These are phyloP conservation scores for Kodamaea fungicola DNA, from an alignment of 1,139 yeast species.

Conservation along the genomic window DNA sequence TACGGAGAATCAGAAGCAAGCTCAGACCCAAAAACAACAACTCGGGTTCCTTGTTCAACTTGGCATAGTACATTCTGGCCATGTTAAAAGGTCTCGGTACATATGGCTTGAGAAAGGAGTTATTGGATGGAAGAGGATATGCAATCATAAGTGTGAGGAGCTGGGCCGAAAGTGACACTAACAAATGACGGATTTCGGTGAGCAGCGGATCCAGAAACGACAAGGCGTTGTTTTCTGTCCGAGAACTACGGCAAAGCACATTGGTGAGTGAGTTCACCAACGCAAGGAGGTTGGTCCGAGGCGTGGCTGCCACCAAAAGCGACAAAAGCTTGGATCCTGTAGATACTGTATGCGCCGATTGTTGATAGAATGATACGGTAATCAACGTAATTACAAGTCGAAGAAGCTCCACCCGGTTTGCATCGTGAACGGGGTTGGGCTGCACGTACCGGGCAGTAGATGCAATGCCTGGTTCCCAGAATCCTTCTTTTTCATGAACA, in stretches of 20 bases:
- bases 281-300: conserved; percentile 46
- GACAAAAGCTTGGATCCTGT: conserved; percentile 60
- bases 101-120: background rate
- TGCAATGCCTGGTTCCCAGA: conserved; percentile 82
- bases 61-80: conserved; percentile 51
- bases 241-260: conserved; percentile 42
- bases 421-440: conserved; percentile 53
- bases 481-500: conserved; percentile 2
- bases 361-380: conserved; percentile 58
- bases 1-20: conserved; percentile 43
- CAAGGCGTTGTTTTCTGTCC: conserved; percentile 27
- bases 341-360: conserved; percentile 41
- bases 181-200: conserved; percentile 48
- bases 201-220: conserved; percentile 19
- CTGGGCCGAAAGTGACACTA: conserved; percentile 60
- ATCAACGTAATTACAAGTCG: conserved; percentile 59
- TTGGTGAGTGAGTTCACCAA: conserved; percentile 71
- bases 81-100: conserved; percentile 40
- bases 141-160: conserved; percentile 58
- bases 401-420: conserved; percentile 66
- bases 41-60: conserved; percentile 53
- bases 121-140: conserved; percentile 55
- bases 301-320: conserved; percentile 50
- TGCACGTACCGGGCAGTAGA: conserved; percentile 33
- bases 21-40: conserved; percentile 44